Evolutionary conservation across 2,329 filamentous ascomycete species (phyloP), one percentile per base, ranked within the genome.

Genomic region (Ceratocystis alfenasii): DNA sequence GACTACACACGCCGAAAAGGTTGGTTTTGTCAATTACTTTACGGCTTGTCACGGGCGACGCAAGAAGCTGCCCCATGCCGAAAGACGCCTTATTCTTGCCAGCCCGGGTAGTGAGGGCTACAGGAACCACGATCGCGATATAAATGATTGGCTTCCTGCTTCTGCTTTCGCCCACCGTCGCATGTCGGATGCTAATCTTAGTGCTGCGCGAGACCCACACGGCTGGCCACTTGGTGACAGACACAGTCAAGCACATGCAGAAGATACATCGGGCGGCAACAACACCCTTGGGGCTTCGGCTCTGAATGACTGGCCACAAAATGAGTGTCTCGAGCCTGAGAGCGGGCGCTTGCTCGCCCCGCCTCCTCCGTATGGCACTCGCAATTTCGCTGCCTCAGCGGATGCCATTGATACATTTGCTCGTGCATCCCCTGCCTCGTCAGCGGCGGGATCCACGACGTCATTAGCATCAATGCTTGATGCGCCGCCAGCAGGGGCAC

Each of bases 21-120:
- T 94, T 10, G 82, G 90, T 17, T 96, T 96, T 71, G 80, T 90
- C 66, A 96, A 96, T 72, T 96, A 95, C 73, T 96, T 93, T 73
- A 95, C 91, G 0, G 82, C 88, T n/a, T 91, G 88, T 69, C 87
- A 87, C 8, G 91, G 91, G 2, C 80, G 84, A 67, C 80, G 15
- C 55, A 53, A 53, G 10, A 53, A 53, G 22, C 48, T 53, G 20
- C 4, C 8, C 3, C 12, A 5, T 15, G 20, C 48, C 6, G 48
- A 28, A 25, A 25, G 6, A 28, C 48, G 10, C 8, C 17, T 8
- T 12, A 17, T n/a, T 10, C n/a, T 10, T 20, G 6, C n/a, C n/a
- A 20, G 20, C 7, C n/a, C 8, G 7, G 48, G n/a, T 5, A 15
- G 22, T 2, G 17, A 17, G 5, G 6, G 30, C 60, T 3, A 15